Evolutionary conservation across 2,329 filamentous ascomycete genomes (phyloP).

Genomic region (Claviceps sp.): DNA sequence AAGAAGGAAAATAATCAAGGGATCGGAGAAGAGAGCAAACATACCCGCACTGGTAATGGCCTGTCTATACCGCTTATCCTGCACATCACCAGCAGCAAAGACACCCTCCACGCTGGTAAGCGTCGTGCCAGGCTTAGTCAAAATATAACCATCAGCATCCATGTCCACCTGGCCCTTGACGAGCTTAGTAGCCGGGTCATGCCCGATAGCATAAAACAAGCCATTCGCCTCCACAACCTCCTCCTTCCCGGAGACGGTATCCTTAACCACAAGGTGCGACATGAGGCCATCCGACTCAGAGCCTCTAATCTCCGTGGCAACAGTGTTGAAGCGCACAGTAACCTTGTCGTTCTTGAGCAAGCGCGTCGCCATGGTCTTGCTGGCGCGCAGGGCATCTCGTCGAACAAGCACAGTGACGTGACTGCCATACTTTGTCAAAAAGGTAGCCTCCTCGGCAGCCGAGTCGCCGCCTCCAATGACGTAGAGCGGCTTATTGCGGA

Average conservation of each 20-base stretch:
- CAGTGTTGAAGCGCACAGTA: slow-evolving; percentile 75
- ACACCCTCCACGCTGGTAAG: slow-evolving; percentile 82
- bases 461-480: slow-evolving; percentile 96
- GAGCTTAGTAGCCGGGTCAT: slow-evolving; percentile 83
- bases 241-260: slow-evolving; percentile 60
- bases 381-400: slow-evolving; percentile 73
- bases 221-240: slow-evolving; percentile 84
- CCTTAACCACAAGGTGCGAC: slow-evolving; percentile 73
- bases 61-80: slow-evolving; percentile 97
- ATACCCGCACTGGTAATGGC: slow-evolving; percentile 92
- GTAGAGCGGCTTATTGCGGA: slow-evolving; percentile 87
- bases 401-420: slow-evolving; percentile 91
- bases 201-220: slow-evolving; percentile 93
- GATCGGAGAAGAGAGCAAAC: slow-evolving; percentile 19
- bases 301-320: slow-evolving; percentile 72
- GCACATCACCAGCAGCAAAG: slow-evolving; percentile 92
- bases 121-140: slow-evolving; percentile 79
- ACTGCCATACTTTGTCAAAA: slow-evolving; percentile 93
- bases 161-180: slow-evolving; percentile 84
- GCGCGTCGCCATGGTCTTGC: slow-evolving; percentile 82
- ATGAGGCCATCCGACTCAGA: slow-evolving; percentile 68
- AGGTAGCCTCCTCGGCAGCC: slow-evolving; percentile 92
- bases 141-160: slow-evolving; percentile 81
- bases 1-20: background rate
- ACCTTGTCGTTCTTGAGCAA: slow-evolving; percentile 77